Percentiles rank a stretch among this genome's conserved stretches.
Evolutionary conservation across 1,284 basidiomycete species (phyloP).

Genomic region (Anthracocystis panici-leucophaei): DNA sequence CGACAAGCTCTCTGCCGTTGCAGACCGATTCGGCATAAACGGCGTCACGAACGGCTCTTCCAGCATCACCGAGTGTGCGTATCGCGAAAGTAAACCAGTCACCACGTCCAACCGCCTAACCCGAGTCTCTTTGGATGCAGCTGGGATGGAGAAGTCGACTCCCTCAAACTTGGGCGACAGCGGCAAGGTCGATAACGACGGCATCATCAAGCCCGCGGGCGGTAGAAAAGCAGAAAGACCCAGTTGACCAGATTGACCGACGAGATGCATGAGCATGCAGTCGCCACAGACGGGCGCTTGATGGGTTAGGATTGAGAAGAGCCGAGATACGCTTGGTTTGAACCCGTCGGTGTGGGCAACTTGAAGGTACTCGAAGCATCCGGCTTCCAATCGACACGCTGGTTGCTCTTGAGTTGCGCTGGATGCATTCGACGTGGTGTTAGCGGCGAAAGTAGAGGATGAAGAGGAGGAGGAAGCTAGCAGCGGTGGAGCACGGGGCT

Average conservation of each 20-base stretch:
- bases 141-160: conserved; percentile 12
- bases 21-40: conserved; percentile 3
- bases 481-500: conserved; percentile 2
- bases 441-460: neutral
- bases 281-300: conserved; percentile 19
- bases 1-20: conserved; percentile 4
- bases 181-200: conserved; percentile 4
- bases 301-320: conserved; percentile 9
- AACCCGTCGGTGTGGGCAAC: neutral
- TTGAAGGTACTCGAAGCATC: conserved; percentile 10
- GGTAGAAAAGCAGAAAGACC: conserved; percentile 32
- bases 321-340: conserved; percentile 7
- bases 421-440: neutral
- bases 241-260: conserved; percentile 8
- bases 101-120: conserved; percentile 15
- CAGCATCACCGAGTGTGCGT: conserved; percentile 18
- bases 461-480: neutral
- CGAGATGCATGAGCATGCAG: conserved; percentile 25
- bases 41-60: conserved; percentile 13
- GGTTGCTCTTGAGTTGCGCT: neutral
- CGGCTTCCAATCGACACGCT: neutral
- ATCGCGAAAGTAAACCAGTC: conserved; percentile 17
- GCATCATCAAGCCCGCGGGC: conserved; percentile 5
- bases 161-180: conserved; percentile 1
- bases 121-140: neutral